Conservation (phyloP, 2,329 filamentous ascomycete genomes). For the Rutstroemia sp. region DNA sequence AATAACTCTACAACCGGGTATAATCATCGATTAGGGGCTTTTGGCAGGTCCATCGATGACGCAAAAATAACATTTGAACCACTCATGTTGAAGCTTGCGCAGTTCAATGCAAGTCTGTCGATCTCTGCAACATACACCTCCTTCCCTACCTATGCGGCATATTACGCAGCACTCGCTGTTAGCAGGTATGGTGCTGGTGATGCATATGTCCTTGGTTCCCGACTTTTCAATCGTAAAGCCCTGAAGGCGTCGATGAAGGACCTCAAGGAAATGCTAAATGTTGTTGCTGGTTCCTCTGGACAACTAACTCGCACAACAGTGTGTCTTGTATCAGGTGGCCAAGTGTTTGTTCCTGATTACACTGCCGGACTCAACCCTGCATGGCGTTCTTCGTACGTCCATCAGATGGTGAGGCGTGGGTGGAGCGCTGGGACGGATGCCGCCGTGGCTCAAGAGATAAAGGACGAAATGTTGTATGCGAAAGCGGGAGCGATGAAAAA, state of each 20-base stretch:
- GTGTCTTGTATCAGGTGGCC: conserved; percentile 27
- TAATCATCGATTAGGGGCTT: conserved; percentile 25
- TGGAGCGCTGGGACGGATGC: conserved; percentile 1
- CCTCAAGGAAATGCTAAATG: conserved; percentile 23
- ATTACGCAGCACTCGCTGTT: conserved; percentile 26
- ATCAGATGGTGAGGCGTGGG: conserved; percentile 14
- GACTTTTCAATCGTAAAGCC: conserved; percentile 22
- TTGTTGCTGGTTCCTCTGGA: conserved; percentile 22
- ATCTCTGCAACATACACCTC: conserved; percentile 13
- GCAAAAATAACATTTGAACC: conserved; percentile 14
- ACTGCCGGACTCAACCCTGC: conserved; percentile 26
- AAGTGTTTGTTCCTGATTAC: conserved; percentile 24
- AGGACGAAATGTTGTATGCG: conserved; percentile 10
- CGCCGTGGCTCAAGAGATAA: background rate
- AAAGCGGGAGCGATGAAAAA: conserved; percentile 25
- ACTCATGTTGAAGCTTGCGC: background rate
- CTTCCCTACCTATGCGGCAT: conserved; percentile 24
- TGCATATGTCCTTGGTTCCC: conserved; percentile 23
- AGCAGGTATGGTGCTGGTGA: conserved; percentile 16
- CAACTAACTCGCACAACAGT: conserved; percentile 22
- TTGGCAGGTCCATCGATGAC: conserved; percentile 22
- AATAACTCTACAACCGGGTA: conserved; percentile 26
- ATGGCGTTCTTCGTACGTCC: conserved; percentile 23
- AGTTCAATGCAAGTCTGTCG: conserved; percentile 6
- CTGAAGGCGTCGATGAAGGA: conserved; percentile 12